These are phyloP conservation scores for Astrothelium subdiscretum DNA, from an alignment of 495 filamentous ascomycete genomes.

Conservation along the genomic window DNA sequence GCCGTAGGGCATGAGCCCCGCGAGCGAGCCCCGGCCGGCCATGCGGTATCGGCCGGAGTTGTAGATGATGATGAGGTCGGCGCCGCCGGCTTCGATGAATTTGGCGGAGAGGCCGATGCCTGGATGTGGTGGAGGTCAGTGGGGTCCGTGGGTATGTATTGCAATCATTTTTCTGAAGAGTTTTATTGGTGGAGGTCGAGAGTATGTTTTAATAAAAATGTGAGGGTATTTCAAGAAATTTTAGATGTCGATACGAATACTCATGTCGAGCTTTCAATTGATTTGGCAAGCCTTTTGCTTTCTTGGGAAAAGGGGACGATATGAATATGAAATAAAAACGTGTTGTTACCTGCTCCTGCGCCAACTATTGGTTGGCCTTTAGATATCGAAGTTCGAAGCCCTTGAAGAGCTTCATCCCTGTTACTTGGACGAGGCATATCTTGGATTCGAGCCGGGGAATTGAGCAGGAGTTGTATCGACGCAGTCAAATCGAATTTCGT, in stretches of 20 bases:
- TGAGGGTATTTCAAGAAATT: too few relatives aligned
- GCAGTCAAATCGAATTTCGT: too few relatives aligned
- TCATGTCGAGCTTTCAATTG: too few relatives aligned
- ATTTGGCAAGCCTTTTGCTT: too few relatives aligned
- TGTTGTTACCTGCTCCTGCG: conserved; percentile 46
- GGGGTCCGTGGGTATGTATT: too few relatives aligned
- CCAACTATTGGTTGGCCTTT: conserved; percentile 49
- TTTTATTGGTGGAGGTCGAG: too few relatives aligned
- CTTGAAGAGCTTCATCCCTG: conserved; percentile 42
- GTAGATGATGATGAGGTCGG: conserved; percentile 60
- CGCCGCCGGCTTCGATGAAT: conserved; percentile 53
- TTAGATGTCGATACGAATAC: too few relatives aligned
- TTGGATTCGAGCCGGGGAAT: not conserved
- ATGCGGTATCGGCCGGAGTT: conserved; percentile 64
- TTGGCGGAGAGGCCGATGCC: conserved; percentile 62
- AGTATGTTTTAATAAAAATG: too few relatives aligned
- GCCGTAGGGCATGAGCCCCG: conserved; percentile 60
- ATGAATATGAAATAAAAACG: not conserved
- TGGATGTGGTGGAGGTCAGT: conserved; percentile 10
- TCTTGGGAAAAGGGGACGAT: too few relatives aligned
- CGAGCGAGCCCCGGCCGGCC: conserved; percentile 59
- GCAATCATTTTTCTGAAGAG: too few relatives aligned
- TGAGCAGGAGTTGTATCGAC: not conserved
- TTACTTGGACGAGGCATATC: conserved; percentile 27
- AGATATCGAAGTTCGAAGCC: conserved; percentile 40